A percentile compares a stretch with the other conserved stretches of the same genome.
phyloP scores from a whole-genome alignment of 768 basidiomycete genomes.

The Leccinellum albellum region DNA sequence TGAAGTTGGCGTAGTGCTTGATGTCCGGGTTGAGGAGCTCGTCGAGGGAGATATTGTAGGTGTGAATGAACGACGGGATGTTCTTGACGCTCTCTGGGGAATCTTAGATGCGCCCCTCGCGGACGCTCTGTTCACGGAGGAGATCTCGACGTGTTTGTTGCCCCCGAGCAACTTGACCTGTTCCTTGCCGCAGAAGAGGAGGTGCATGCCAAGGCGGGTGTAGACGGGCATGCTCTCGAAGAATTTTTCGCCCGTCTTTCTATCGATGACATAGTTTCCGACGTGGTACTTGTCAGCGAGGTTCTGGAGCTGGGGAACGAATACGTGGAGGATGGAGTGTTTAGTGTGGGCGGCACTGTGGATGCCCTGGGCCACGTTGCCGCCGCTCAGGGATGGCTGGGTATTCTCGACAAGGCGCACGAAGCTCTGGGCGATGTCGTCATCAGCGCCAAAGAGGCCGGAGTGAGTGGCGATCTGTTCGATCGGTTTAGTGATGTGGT shows the following conservation, averaged over 20 bases:
- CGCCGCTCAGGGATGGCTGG: constrained; percentile 2
- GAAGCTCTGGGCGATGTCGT: constrained; percentile 20
- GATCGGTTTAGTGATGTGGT: constrained; percentile 23
- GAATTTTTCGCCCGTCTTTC: constrained; percentile 46
- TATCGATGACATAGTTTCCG: constrained; percentile 55
- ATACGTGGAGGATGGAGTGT: constrained; percentile 40
- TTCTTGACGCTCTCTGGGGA: constrained; percentile 46
- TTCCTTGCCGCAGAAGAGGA: constrained; percentile 59
- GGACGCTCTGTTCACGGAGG: constrained; percentile 53
- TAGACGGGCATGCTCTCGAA: constrained; percentile 79
- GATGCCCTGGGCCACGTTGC: constrained; percentile 25
- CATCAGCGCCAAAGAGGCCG: constrained; percentile 16
- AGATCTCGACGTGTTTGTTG: constrained; percentile 46
- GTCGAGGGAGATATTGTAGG: constrained; percentile 49
- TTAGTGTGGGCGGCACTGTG: constrained; percentile 33
- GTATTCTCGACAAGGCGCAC: constrained; percentile 20
- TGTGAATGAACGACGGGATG: constrained; percentile 53
- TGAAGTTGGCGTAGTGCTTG: constrained; percentile 61
- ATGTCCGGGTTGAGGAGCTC: constrained; percentile 67
- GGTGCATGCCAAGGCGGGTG: constrained; percentile 70
- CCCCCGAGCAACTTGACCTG: constrained; percentile 47
- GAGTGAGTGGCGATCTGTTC: constrained; percentile 25
- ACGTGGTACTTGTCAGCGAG: constrained; percentile 51
- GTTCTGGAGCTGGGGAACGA: constrained; percentile 55
- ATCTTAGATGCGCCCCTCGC: constrained; percentile 55